Evolutionary conservation across 208 protist genomes (phyloP).

Genomic region (Strigomonas galati): DNA sequence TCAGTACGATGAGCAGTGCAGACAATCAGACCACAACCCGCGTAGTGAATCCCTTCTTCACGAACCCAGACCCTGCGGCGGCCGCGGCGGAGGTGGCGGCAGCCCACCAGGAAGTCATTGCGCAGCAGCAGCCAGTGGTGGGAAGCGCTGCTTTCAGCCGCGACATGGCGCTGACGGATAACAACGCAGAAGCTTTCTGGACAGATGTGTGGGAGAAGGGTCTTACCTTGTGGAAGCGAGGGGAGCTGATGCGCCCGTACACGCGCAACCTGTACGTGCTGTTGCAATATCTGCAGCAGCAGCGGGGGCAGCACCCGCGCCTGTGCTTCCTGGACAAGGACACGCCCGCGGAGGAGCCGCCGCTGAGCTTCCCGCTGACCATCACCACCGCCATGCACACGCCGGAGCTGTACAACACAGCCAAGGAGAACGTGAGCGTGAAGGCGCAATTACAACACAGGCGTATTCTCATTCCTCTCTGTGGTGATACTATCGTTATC

Average conservation of each 20-base stretch:
- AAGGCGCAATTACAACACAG: slow-evolving; percentile 29
- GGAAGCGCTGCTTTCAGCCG: neutral
- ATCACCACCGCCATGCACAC: neutral
- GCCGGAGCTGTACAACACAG: slow-evolving; percentile 15
- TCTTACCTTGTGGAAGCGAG: slow-evolving; percentile 34
- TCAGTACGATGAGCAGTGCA: neutral
- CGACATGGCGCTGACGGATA: neutral
- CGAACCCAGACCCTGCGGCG: no score
- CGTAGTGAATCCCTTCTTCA: slow-evolving; percentile 6
- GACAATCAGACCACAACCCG: neutral
- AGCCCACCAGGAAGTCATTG: neutral
- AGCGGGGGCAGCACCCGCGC: no score
- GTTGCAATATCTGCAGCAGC: neutral
- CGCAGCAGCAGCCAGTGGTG: neutral
- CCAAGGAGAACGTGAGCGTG: slow-evolving; percentile 34
- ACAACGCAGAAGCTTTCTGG: slow-evolving; percentile 49
- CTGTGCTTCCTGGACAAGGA: no score
- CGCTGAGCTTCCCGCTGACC: slow-evolving; percentile 2
- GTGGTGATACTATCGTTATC: slow-evolving; percentile 45
- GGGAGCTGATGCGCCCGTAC: slow-evolving; percentile 32
- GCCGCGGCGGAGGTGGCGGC: neutral
- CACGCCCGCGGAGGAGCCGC: neutral
- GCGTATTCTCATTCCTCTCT: slow-evolving; percentile 51
- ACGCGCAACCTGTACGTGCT: slow-evolving; percentile 42
- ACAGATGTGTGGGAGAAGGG: slow-evolving; percentile 31